Base-by-base conservation (phyloP, 495 filamentous ascomycete species). In the Ramalina intermedia region DNA sequence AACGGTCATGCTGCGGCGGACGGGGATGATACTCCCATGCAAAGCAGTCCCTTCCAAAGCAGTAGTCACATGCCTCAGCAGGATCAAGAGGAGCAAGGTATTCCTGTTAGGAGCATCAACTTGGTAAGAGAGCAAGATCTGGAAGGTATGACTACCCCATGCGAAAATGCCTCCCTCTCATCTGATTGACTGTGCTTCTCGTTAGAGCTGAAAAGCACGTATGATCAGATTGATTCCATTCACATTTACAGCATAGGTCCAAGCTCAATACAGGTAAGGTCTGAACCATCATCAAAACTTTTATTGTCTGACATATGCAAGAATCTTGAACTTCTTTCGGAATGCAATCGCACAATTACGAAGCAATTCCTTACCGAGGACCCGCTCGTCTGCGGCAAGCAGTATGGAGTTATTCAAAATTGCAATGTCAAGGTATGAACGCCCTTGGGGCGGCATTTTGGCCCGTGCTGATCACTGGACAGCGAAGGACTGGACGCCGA, bases 201-300 rank as follows among this genome's bases (percentile, higher is more conserved):
- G 2, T 36, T 52, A 94, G 87, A 78, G 61, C 67, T 72, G 1
- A 81, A 87, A 50, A 61, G 68, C 14, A 74, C 76, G 13, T 94
- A 87, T 50, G 69, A 81, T 36, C 69, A 76, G 20, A 77, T 94
- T 48, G 70, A 69, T 0, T 84, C 82, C 3, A 80, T 94, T 47
- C 86, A 95, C 58, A 66, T 96, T 42, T 96, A 96, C 64, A 94
- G 87, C 59, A 54, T 96, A 37, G 82, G 82, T 35, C 75, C 84
- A 1, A 71, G 77, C 26, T 69, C 76, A 2, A 63, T 87, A 8
- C 81, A 85, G 63, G 85, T 73, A 58, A 20, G 50, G 47, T 18
- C 12, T 6, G 29, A 7, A 12, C 37, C 16, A 13, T 23, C 16
- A 18, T 11, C n/a, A 4, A 16, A 33, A 47, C n/a, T 42, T 37